Base-by-base conservation (phyloP, 371 early-diverging fungal genomes). In the Zopfochytrium polystomum region DNA sequence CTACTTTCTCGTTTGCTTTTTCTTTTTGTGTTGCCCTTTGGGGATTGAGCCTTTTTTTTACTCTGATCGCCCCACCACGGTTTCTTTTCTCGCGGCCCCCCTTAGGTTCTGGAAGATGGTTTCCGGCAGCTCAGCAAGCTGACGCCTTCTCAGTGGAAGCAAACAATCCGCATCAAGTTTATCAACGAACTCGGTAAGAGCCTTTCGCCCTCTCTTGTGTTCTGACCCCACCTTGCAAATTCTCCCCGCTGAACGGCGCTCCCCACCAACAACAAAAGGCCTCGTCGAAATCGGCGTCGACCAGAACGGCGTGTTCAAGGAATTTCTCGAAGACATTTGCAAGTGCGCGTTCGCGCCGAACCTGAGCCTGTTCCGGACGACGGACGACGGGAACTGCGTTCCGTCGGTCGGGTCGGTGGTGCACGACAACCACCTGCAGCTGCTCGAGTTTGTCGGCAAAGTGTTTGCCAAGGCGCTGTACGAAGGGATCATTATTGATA, bases 391-490 rank as follows among this genome's bases (percentile, higher is more conserved):
- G 43, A 85, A 93, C 46, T 68, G 85, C 27, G 31, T 62, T 74
- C 61, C 61, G 15, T 54, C 54, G 4, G 44, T 61, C 0, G 9
- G 42, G 7, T 61, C 61, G 6, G 26, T 59, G 11, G 58, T 65
- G 29, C 38, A 62, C 75, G 81, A 80, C 6, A 58, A 70, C 26
- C 86, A 87, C 55, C 71, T 93, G 42, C 77, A 81, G 9, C 83
- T 86, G 38, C 88, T 87, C 67, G 84, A 87, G 55, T 97, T 95
- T 58, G 65, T 96, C 7, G 98, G 98, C 1, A 80, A 91, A 1
- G 88, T 97, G 46, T 80, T 97, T 29, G 95, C 93, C 54, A 96
- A 96, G 73, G 96, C 95, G 0, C 72, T 97, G 25, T 93, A 92
- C 57, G 94, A 96, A 69, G 92, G 92, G 25, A 87, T 95, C 26